phyloP scores from a whole-genome alignment of 768 basidiomycete genomes.

The Rhodocollybia butyracea region DNA sequence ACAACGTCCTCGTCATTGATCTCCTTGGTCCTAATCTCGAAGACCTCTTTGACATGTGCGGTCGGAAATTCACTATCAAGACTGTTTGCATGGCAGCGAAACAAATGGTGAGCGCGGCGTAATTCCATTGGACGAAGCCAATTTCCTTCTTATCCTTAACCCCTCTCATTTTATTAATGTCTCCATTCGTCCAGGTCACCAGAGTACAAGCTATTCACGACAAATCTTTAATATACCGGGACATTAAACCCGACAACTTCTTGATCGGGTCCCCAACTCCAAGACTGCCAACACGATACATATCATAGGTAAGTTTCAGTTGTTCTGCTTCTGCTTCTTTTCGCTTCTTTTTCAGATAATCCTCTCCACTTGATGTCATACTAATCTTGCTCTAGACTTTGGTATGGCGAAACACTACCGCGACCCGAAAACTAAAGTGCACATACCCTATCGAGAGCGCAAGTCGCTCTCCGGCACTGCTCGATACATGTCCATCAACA shows the following conservation, averaged over 20 bases:
- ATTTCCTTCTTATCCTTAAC: background rate
- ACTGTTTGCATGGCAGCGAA: conserved; percentile 99
- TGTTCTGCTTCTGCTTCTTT: background rate
- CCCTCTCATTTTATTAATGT: too few species aligned
- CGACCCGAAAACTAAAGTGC: conserved; percentile 95
- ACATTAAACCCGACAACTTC: conserved; percentile 99
- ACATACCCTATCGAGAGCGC: conserved; percentile 99
- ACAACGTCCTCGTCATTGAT: conserved; percentile 94
- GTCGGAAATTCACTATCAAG: conserved; percentile 96
- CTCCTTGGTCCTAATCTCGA: conserved; percentile 96
- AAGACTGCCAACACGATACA: conserved; percentile 88
- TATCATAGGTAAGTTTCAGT: conserved; percentile 67
- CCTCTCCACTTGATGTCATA: background rate
- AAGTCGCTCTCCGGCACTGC: conserved; percentile 96
- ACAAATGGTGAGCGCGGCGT: conserved; percentile 78
- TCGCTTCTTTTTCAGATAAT: background rate
- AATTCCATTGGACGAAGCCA: conserved; percentile 9
- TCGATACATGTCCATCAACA: conserved; percentile 99
- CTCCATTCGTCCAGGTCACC: conserved; percentile 59
- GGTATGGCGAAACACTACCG: conserved; percentile 99
- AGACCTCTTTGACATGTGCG: conserved; percentile 98
- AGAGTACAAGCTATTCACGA: conserved; percentile 98
- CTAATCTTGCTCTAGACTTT: conserved; percentile 58
- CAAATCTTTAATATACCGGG: conserved; percentile 96
- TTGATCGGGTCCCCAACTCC: conserved; percentile 91